Percentiles rank a stretch among this genome's conserved stretches.
These are phyloP conservation scores for Plantago coronopus DNA, from an alignment of 305 asterid species.

Conservation along the genomic window DNA sequence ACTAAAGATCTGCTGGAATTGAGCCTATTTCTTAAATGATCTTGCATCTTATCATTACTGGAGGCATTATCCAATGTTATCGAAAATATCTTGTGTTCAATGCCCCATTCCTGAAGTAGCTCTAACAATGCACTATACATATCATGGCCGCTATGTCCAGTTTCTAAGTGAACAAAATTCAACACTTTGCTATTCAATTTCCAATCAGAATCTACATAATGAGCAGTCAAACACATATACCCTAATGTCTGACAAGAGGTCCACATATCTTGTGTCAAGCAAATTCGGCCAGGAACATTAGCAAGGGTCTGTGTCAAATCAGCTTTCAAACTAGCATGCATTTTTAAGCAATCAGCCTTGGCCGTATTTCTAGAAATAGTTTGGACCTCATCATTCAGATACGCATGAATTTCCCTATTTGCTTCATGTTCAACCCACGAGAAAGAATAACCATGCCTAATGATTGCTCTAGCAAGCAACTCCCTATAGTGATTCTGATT, in stretches of 20 bases:
- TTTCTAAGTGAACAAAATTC: neutral
- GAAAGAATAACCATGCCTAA: neutral
- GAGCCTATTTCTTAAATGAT: neutral
- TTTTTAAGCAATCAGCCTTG: neutral
- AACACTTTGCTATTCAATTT: neutral
- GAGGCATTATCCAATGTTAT: conserved; percentile 3
- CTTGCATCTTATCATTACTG: neutral
- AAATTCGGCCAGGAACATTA: neutral
- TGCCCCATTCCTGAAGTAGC: conserved; percentile 1
- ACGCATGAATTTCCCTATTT: neutral
- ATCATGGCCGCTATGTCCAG: neutral
- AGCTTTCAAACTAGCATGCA: neutral
- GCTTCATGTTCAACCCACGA: neutral
- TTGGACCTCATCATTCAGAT: neutral
- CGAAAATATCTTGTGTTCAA: neutral
- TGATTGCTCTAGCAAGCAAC: neutral
- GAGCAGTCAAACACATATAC: neutral
- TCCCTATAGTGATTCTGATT: neutral
- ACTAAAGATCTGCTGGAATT: neutral
- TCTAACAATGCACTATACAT: neutral
- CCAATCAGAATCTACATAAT: conserved; percentile 1
- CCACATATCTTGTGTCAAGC: neutral
- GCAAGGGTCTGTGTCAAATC: neutral
- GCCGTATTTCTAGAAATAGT: neutral
- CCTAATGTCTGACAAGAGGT: neutral